These are phyloP conservation scores for Rhizomucor pusillus DNA, from an alignment of 371 early-diverging fungal genomes.

Conservation along the genomic window DNA sequence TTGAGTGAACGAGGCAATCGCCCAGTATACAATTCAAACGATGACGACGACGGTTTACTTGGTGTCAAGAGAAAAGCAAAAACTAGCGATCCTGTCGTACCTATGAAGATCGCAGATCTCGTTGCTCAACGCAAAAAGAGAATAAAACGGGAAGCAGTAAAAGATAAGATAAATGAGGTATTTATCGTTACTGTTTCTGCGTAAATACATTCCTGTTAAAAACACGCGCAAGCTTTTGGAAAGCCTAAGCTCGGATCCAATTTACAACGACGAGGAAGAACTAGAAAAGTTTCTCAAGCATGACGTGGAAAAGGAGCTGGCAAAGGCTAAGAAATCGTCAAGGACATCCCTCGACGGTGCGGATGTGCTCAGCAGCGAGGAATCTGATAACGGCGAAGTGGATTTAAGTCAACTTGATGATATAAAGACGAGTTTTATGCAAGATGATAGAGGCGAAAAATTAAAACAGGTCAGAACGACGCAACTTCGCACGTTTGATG, in stretches of 20 bases:
- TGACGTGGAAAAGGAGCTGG: slow-evolving; percentile 3
- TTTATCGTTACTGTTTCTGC: neutral
- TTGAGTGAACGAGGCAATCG: no score
- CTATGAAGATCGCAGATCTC: no score
- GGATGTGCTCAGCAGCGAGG: neutral
- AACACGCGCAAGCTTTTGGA: neutral
- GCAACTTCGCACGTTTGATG: neutral
- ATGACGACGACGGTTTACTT: no score
- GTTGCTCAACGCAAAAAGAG: no score
- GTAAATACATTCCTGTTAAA: no score
- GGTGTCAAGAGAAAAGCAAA: no score
- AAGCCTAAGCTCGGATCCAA: neutral
- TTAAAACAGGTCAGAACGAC: neutral
- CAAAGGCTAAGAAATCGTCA: neutral
- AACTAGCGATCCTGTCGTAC: no score
- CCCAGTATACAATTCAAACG: no score
- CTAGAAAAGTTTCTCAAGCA: neutral
- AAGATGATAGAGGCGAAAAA: neutral
- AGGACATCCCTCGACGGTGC: neutral
- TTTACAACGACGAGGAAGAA: slow-evolving; percentile 1
- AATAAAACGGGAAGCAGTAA: no score
- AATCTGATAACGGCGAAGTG: neutral
- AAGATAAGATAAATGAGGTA: neutral
- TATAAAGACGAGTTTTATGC: neutral
- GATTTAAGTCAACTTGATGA: neutral